Evolutionary conservation across 2,329 filamentous ascomycete species (phyloP), one percentile per base, ranked within the genome.

Genomic region (Penicillium sp.): DNA sequence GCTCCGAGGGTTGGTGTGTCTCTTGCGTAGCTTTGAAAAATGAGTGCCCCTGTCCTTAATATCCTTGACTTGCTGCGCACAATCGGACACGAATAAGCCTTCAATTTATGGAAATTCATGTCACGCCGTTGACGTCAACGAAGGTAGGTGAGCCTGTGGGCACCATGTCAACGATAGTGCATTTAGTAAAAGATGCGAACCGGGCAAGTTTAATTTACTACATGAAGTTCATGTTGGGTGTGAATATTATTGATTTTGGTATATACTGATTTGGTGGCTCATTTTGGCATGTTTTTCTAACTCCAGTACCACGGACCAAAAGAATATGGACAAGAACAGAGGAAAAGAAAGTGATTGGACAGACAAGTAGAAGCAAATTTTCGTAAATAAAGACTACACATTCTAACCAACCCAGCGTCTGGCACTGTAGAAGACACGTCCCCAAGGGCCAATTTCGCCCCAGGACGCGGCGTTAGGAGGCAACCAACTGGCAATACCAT

Each of bases 401-500:
- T 23, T 54, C 52, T 70, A 87, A 51, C 89, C 90, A 66, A 95
- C 89, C 92, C 92, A 96, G 72, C 86, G 83, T 71, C 92, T 87
- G 6, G 90, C 91, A 69, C 89, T 96, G 77, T 85, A 86, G 78
- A 96, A 96, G 77, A 96, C 81, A 67, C 90, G 82, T 59, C 88
- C 80, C 91, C 91, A 96, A 18, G 92, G 91, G 1, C 90, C 89
- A 69, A 87, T 88, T 62, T 91, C 87, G 27, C 89, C 90, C 88
- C 89, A 92, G 58, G 86, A 79, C 62, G 82, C 81, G 32, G 69
- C 67, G 46, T 83, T 82, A 55, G 84, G 78, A 7, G 90, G 88
- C 58, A 88, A 77, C 72, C 87, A 96, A 71, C 89, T 93, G 44
- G 81, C 85, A 57, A 91, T 86, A 55, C 90, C 89, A 53, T 84